Percentiles rank a stretch among this genome's conserved stretches.
phyloP scores from a whole-genome alignment of 2,329 filamentous ascomycete genomes.

The Trematosphaeria pertusa region DNA sequence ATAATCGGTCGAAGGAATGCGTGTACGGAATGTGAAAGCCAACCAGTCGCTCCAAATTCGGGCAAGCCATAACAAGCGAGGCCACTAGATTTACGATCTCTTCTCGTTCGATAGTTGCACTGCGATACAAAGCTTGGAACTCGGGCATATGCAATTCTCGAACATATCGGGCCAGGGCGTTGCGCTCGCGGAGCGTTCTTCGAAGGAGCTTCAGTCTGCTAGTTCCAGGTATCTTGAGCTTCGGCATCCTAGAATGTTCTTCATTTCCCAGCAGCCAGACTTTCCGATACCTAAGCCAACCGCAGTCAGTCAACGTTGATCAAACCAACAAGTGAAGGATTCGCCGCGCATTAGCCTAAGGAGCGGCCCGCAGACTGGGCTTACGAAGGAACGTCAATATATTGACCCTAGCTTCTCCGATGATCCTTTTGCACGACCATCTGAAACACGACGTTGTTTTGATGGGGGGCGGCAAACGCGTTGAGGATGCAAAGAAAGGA shows the following conservation, averaged over 20 bases:
- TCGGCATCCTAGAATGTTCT: conserved; percentile 30
- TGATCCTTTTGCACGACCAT: no score
- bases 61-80: conserved; percentile 65
- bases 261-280: conserved; percentile 58
- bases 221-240: conserved; percentile 56
- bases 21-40: conserved; percentile 62
- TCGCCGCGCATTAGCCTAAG: conserved; percentile 1
- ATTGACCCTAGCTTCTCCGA: no score
- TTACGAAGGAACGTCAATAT: no score
- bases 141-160: conserved; percentile 61
- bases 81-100: conserved; percentile 61
- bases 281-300: conserved; percentile 53
- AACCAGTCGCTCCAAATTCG: conserved; percentile 62
- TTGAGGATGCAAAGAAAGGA: background rate
- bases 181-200: conserved; percentile 61
- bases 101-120: conserved; percentile 52
- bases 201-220: conserved; percentile 62
- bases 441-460: no score
- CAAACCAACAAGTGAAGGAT: background rate
- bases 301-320: conserved; percentile 4
- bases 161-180: conserved; percentile 59
- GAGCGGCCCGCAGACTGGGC: no score
- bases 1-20: conserved; percentile 62
- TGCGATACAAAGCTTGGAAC: conserved; percentile 50
- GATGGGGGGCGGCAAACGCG: no score